Evolutionary conservation across 208 protist species (phyloP).

Genomic region (Leishmania major): DNA sequence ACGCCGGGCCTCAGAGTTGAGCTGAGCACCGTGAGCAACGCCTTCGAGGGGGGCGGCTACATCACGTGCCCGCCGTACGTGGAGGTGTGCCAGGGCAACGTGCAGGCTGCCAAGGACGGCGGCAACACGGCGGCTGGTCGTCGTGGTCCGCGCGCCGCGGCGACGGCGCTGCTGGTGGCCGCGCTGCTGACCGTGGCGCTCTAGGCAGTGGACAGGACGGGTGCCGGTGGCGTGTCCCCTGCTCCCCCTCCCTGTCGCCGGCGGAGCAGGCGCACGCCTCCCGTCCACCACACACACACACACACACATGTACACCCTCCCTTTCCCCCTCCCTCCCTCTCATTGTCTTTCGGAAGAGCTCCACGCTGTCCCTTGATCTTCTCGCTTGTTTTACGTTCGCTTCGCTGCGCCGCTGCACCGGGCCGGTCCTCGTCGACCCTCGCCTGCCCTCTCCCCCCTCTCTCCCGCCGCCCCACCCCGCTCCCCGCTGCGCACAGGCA

Average conservation of each 20-base stretch:
- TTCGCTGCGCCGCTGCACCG: background rate
- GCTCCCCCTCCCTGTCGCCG: too few species aligned
- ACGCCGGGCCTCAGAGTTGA: background rate
- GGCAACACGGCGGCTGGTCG: conserved; percentile 2
- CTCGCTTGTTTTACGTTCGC: background rate
- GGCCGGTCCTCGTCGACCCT: too few species aligned
- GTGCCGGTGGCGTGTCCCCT: background rate
- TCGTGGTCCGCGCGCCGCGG: background rate
- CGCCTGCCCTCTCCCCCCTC: background rate
- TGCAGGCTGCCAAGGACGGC: background rate
- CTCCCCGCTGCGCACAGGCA: too few species aligned
- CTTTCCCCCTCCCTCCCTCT: too few species aligned
- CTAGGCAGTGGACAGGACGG: background rate
- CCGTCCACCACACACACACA: too few species aligned
- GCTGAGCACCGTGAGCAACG: background rate
- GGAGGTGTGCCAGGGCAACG: conserved; percentile 9
- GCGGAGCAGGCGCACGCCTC: too few species aligned
- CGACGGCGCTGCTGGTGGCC: background rate
- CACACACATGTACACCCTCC: too few species aligned
- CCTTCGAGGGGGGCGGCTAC: conserved; percentile 1
- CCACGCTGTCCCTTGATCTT: too few species aligned
- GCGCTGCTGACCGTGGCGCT: background rate
- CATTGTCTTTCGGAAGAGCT: too few species aligned
- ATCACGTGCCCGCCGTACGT: too few species aligned
- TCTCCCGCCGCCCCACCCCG: background rate